These are phyloP conservation scores for Naegleria gruberi DNA, from an alignment of 208 protist genomes.

Conservation along the genomic window DNA sequence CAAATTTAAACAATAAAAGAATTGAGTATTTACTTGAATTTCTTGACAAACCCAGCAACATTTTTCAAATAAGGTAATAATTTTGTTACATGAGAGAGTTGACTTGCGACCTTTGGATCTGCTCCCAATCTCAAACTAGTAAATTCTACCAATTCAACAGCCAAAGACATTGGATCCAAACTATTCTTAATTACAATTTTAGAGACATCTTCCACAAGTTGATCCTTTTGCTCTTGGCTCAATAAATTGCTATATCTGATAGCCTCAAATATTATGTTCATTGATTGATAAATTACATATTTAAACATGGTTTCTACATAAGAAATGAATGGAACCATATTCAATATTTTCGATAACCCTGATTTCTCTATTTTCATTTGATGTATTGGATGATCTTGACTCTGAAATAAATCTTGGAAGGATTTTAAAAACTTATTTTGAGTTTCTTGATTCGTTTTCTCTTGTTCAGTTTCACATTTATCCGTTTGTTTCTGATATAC, in stretches of 20 bases:
- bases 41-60: neutral
- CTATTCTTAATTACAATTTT: neutral
- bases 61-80: neutral
- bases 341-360: neutral
- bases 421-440: neutral
- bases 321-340: neutral
- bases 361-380: neutral
- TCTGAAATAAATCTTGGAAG: neutral
- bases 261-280: neutral
- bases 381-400: neutral
- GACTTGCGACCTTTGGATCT: neutral
- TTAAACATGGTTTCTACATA: neutral
- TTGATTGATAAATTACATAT: neutral
- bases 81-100: neutral
- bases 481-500: too few relatives aligned
- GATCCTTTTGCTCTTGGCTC: neutral
- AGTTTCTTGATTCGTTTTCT: neutral
- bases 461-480: neutral
- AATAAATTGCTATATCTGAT: neutral
- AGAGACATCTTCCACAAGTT: neutral
- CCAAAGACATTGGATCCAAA: neutral
- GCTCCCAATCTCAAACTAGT: neutral
- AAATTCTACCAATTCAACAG: neutral
- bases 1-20: too few relatives aligned
- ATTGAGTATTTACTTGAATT: neutral